Conservation (phyloP, 169 alveolate genomes). For the Blepharisma undulans region DNA sequence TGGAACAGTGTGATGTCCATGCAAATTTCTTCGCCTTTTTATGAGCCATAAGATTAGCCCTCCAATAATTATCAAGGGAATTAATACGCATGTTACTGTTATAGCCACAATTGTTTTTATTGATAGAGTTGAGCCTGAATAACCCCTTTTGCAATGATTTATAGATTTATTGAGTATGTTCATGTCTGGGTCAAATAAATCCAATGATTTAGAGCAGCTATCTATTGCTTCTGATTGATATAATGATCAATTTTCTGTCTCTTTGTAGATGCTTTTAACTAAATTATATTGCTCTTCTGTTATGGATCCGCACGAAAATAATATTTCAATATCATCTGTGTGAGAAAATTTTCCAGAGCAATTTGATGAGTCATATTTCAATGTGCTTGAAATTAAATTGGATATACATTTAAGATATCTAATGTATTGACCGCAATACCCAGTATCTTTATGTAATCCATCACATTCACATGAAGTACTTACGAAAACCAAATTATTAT, state of each 20-base stretch:
- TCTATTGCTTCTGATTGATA: neutral
- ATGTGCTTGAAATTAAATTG: neutral
- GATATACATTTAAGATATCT: neutral
- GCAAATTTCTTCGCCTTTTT: neutral
- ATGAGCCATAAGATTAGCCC: neutral
- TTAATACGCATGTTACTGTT: neutral
- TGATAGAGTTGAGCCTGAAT: neutral
- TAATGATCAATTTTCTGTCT: neutral
- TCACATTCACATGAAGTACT: neutral
- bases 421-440: neutral
- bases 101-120: neutral
- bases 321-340: neutral
- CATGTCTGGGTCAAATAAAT: constrained; percentile 5
- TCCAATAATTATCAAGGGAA: neutral
- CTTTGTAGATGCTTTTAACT: neutral
- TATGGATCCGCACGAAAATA: neutral
- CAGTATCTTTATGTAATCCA: neutral
- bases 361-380: neutral
- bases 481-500: neutral
- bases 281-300: constrained; percentile 4
- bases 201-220: neutral
- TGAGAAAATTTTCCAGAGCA: neutral
- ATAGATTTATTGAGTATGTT: neutral
- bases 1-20: neutral
- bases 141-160: neutral